Percentiles rank a stretch among this genome's conserved stretches.
Conservation (phyloP, 2,329 filamentous ascomycete genomes). For the Sporothrix pallida region DNA sequence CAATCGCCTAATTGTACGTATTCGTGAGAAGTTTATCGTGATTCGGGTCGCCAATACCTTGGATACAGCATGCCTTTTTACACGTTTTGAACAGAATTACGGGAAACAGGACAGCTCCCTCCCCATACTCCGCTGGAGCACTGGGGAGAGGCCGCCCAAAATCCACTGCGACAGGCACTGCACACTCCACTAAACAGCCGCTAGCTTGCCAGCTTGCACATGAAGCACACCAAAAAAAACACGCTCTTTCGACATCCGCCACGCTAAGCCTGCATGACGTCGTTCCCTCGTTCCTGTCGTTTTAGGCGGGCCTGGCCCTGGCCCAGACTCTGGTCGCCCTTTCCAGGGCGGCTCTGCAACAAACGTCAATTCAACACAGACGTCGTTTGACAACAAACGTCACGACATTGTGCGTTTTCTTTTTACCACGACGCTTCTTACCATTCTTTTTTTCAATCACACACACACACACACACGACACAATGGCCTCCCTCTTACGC, state of each 20-base stretch:
- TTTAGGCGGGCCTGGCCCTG: background rate
- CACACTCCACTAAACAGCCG: background rate
- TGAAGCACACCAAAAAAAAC: too few relatives aligned
- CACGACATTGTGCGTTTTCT: too few relatives aligned
- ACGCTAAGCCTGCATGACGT: slow-evolving; percentile 25
- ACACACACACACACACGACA: background rate
- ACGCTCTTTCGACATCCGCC: background rate
- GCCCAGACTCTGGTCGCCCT: background rate
- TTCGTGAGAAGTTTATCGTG: too few relatives aligned
- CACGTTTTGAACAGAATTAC: too few relatives aligned
- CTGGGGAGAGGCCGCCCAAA: background rate
- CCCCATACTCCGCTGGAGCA: background rate
- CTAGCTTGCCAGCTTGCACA: background rate
- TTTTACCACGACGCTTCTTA: background rate
- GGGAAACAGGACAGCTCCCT: too few relatives aligned
- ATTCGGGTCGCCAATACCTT: background rate
- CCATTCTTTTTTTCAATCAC: background rate
- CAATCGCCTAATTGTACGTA: too few relatives aligned
- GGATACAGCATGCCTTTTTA: too few relatives aligned
- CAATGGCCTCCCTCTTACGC: slow-evolving; percentile 78
- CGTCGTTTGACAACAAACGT: too few relatives aligned
- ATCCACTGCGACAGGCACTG: background rate
- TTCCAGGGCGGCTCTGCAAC: background rate
- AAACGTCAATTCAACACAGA: too few relatives aligned
- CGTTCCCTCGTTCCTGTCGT: background rate